Evolutionary conservation across 257 asterid species (phyloP), one percentile per base, ranked within the genome.

Genomic region (Ballota nigra): DNA sequence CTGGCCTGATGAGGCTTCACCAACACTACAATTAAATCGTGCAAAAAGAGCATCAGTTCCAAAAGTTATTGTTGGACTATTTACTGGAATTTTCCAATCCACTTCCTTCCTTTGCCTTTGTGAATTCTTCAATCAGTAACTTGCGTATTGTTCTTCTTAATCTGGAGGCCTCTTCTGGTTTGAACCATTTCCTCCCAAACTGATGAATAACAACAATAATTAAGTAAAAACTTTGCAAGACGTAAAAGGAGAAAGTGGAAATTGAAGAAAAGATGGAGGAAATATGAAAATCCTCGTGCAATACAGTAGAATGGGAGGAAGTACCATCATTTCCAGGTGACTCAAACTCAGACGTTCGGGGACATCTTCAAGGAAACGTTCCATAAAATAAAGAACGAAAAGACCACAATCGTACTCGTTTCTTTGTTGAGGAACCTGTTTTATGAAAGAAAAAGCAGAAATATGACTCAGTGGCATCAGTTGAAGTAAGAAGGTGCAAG

Each of bases 361-460:
- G 65, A 89, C 87, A 23, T 87, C 87, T 11, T 59, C 83, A 52
- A 95, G 81, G 87, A 95, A 95, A 36, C 92, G 91, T 75, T 95
- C 92, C 74, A 92, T 92, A 71, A 86, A 95, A 87, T 74, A 87
- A 43, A 95, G 96, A 82, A 92, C 97, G 61, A 95, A 95, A 33
- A 90, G 76, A 53, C 99, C 99, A 77, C 99, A 95, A 59, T 95
- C 99, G 58, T 84, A 88, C 2, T 84, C 96, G 68, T 95, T 95
- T 63, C 61, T 83, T 70, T 95, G 99, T 70, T 78, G 96, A 13
- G 99, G 99, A 23, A 95, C 99, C 99, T 94, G 87, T 71, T 76
- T 72, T 64, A 55, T 41, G 51, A 49, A 56, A 69, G 45, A 64
- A 43, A 29, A 56, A 58, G 58, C 36, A 66, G 52, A 60, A 40